A percentile compares a stretch with the other conserved stretches of the same genome.
These are phyloP conservation scores for Camelina neglecta DNA, from an alignment of 345 rosid species.

Conservation along the genomic window DNA sequence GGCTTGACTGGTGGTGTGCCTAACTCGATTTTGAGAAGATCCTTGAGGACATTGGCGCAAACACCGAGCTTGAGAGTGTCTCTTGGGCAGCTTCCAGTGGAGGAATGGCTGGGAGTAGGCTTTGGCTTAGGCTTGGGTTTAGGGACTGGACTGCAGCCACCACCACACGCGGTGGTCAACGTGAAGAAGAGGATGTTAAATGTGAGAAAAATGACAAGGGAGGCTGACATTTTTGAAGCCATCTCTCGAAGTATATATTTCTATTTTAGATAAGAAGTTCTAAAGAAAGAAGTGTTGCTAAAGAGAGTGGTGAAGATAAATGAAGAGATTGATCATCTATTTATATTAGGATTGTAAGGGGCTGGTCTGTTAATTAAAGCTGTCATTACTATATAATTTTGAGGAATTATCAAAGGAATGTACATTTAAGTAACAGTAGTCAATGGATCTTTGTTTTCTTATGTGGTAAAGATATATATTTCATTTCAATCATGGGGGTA, in stretches of 20 bases:
- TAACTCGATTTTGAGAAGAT: constrained; percentile 44
- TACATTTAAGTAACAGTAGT: not conserved
- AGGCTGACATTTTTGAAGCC: constrained; percentile 39
- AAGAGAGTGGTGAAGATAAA: constrained; percentile 25
- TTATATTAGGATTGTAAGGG: constrained; percentile 4
- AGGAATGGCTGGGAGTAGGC: constrained; percentile 24
- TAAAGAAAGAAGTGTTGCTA: constrained; percentile 19
- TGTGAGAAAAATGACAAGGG: constrained; percentile 27
- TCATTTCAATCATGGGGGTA: not conserved
- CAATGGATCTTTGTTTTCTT: not conserved
- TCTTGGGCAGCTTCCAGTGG: constrained; percentile 47
- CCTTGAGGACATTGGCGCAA: constrained; percentile 53
- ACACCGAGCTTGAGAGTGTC: constrained; percentile 60
- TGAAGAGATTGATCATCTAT: constrained; percentile 21
- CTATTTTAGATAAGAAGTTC: not conserved
- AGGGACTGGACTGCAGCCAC: constrained; percentile 27
- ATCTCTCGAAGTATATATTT: constrained; percentile 7
- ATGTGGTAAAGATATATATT: not conserved
- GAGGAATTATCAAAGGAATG: not conserved
- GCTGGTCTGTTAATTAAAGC: constrained; percentile 4
- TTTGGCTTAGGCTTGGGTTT: constrained; percentile 34
- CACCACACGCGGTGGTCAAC: constrained; percentile 29
- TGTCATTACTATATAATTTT: not conserved
- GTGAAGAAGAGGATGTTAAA: constrained; percentile 40
- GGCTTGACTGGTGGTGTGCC: constrained; percentile 53